phyloP scores from a whole-genome alignment of 1,139 yeast genomes.

The Pichia sp. region DNA sequence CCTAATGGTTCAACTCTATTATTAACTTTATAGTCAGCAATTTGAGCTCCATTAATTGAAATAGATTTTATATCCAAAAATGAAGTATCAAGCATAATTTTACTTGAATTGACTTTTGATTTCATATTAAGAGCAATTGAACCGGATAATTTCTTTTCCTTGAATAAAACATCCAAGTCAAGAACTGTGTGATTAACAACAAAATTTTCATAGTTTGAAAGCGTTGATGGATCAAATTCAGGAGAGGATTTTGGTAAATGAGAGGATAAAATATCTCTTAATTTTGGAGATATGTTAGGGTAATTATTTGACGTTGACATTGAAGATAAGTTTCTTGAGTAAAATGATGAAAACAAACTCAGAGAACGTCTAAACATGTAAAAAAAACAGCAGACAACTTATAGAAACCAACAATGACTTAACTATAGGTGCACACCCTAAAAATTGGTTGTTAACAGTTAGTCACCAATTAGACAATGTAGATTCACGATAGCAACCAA shows the following conservation, averaged over 20 bases:
- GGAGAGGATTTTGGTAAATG: constrained; percentile 44
- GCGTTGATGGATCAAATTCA: constrained; percentile 67
- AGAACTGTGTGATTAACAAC: constrained; percentile 46
- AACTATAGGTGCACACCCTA: neutral
- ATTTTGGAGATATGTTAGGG: constrained; percentile 23
- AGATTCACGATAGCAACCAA: neutral
- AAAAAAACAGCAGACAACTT: neutral
- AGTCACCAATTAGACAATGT: neutral
- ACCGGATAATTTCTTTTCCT: constrained; percentile 47
- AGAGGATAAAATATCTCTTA: constrained; percentile 22
- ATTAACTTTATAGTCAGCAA: constrained; percentile 34
- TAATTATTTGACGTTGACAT: constrained; percentile 12
- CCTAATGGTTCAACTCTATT: constrained; percentile 63
- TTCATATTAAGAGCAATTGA: constrained; percentile 43
- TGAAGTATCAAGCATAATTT: constrained; percentile 63
- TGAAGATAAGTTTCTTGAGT: neutral
- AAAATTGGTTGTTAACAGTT: neutral
- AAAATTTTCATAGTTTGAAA: constrained; percentile 61
- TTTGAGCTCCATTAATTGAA: constrained; percentile 36
- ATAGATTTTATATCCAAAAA: constrained; percentile 47
- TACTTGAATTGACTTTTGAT: constrained; percentile 25
- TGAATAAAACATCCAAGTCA: constrained; percentile 52
- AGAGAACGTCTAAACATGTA: neutral
- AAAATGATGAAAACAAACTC: neutral
- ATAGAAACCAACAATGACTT: no score